Evolutionary conservation across 2,329 filamentous ascomycete species (phyloP), one percentile per base, ranked within the genome.

Genomic region (Coniella vitis): DNA sequence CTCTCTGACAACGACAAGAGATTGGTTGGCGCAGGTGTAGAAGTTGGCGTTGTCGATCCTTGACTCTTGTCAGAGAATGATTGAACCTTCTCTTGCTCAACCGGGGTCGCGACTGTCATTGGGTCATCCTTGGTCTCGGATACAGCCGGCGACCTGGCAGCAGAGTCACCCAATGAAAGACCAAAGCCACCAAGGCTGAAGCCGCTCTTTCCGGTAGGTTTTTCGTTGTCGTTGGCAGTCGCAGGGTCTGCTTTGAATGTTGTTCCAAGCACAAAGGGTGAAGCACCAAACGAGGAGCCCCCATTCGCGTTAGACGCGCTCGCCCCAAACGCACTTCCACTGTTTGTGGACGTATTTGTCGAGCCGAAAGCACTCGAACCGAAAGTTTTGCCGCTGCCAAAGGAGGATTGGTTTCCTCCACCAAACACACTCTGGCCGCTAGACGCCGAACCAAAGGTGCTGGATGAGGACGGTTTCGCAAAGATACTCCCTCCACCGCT

Each of bases 221-320:
- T 77, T 8, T 75, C 71, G 32, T 73, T 65, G 49, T 84, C 79
- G 20, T 85, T 75, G 50, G 79, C 81, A 1, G 77, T 72, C 38
- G 74, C 72, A 5, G 77, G 74, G 55, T 87, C 83, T 8, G 74
- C 72, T 58, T 82, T 80, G 67, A 88, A 89, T 2, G 78, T 82
- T 25, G 79, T 83, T 35, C 76, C 75, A 14, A 88, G 69, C 56
- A 85, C 84, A 66, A 88, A 88, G 0, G 78, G 74, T 14, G 69
- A 65, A n/a, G 72, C 72, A 21, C 71, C 73, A 58, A 79, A 75
- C 7, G 61, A 54, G 53, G 61, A 44, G 48, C 58, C 49, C 16
- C 60, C 59, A 48, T 62, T 63, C 7, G 63, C 57, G 47, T 69
- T 72, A 17, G 70, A 65, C 22, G 58, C 61, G 29, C 65, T 58